Percentiles rank a stretch among this genome's conserved stretches.
Evolutionary conservation across 441 rosid genomes (phyloP).

Genomic region (Capsella rubella): DNA sequence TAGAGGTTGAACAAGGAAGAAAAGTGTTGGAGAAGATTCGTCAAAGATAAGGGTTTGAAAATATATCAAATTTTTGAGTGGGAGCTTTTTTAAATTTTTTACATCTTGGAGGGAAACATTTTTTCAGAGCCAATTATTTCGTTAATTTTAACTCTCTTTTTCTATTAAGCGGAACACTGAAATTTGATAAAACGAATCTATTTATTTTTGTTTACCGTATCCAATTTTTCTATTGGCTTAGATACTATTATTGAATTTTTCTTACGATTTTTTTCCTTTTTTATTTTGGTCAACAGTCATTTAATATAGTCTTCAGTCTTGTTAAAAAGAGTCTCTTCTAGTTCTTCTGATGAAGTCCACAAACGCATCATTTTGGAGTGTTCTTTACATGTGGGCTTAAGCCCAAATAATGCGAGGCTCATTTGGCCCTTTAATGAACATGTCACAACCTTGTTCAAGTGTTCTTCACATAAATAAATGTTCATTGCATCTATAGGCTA

Average conservation of each 20-base stretch:
- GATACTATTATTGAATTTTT: too few species aligned
- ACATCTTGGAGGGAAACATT: constrained; percentile 51
- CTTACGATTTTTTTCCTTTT: too few species aligned
- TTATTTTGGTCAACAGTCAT: too few species aligned
- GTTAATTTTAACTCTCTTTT: neutral
- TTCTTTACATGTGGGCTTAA: constrained; percentile 16
- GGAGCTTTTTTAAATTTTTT: constrained; percentile 27
- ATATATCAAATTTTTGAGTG: neutral
- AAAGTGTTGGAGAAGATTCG: constrained; percentile 40
- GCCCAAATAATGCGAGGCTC: neutral
- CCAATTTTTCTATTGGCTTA: too few species aligned
- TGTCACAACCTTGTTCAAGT: constrained; percentile 7
- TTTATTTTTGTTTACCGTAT: neutral
- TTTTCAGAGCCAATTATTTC: constrained; percentile 26
- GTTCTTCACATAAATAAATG: neutral
- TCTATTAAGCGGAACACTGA: constrained; percentile 5
- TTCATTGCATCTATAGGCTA: constrained; percentile 4
- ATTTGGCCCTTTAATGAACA: neutral
- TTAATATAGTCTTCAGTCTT: neutral
- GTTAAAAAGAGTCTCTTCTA: constrained; percentile 1
- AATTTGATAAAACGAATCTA: neutral
- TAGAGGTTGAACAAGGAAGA: constrained; percentile 34
- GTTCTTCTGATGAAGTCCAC: neutral
- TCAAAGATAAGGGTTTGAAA: constrained; percentile 26
- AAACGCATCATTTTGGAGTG: neutral